phyloP scores from a whole-genome alignment of 441 rosid species.

The Populus hybrid region DNA sequence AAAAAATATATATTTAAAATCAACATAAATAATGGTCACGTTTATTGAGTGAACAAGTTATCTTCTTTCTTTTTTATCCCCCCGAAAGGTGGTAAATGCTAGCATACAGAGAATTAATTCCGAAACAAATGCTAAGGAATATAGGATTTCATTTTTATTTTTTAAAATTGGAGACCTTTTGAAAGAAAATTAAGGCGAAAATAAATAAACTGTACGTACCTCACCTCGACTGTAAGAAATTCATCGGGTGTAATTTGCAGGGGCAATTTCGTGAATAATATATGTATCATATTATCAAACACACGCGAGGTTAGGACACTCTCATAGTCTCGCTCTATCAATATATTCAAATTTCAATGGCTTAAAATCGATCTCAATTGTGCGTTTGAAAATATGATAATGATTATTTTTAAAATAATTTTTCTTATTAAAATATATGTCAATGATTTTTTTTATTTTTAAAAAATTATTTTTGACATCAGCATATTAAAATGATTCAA shows the following conservation, averaged over 20 bases:
- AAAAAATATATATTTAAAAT: too few species aligned
- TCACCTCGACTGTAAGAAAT: too few species aligned
- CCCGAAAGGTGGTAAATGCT: background rate
- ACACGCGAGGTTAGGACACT: background rate
- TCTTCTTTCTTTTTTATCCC: background rate
- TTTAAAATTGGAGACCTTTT: background rate
- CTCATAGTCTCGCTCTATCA: background rate
- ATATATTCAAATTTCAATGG: background rate
- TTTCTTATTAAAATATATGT: too few species aligned
- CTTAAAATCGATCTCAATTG: background rate
- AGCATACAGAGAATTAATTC: background rate
- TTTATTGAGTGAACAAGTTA: background rate
- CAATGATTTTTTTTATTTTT: too few species aligned
- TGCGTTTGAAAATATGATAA: too few species aligned
- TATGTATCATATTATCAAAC: background rate
- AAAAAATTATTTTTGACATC: too few species aligned
- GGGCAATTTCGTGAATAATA: background rate
- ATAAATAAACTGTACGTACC: too few species aligned
- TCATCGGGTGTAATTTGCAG: background rate
- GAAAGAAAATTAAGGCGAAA: background rate
- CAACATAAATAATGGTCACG: background rate
- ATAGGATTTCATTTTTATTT: background rate
- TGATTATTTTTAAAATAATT: too few species aligned
- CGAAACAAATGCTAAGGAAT: background rate
- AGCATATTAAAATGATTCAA: too few species aligned